A percentile compares a stretch with the other conserved stretches of the same genome.
Conservation (phyloP, 2,329 filamentous ascomycete species). For the Atkinsonella hypoxylon region DNA sequence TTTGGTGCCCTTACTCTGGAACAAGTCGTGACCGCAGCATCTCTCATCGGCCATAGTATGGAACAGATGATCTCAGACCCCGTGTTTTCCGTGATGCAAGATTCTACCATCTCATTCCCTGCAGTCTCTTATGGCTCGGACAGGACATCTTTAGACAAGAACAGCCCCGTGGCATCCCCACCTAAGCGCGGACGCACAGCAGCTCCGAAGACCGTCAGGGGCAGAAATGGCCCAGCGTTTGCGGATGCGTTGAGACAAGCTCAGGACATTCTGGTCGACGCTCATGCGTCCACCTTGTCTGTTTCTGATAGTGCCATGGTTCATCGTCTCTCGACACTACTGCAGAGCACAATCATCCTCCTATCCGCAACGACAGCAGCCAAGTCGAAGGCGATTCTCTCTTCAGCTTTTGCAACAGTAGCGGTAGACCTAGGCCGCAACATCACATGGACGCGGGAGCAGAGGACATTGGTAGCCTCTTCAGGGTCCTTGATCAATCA, state of each 20-base stretch:
- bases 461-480: slow-evolving; percentile 30
- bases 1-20: slow-evolving; percentile 30
- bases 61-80: slow-evolving; percentile 67
- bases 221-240: slow-evolving; percentile 29
- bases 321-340: slow-evolving; percentile 48
- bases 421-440: slow-evolving; percentile 60
- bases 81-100: slow-evolving; percentile 79
- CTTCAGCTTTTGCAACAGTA: slow-evolving; percentile 48
- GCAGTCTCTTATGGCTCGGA: slow-evolving; percentile 42
- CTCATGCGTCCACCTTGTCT: slow-evolving; percentile 44
- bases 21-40: slow-evolving; percentile 53
- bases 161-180: slow-evolving; percentile 25
- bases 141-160: slow-evolving; percentile 23
- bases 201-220: slow-evolving; percentile 18
- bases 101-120: slow-evolving; percentile 84
- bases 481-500: slow-evolving; percentile 23
- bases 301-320: slow-evolving; percentile 46
- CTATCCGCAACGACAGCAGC: slow-evolving; percentile 47
- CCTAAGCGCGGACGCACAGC: slow-evolving; percentile 17
- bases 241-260: slow-evolving; percentile 50
- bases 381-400: slow-evolving; percentile 31
- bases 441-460: slow-evolving; percentile 54
- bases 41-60: slow-evolving; percentile 55
- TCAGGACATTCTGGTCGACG: slow-evolving; percentile 52
- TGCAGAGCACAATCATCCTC: slow-evolving; percentile 54